Conservation (phyloP, 2,329 filamentous ascomycete genomes). For the Penicillium decumbens region DNA sequence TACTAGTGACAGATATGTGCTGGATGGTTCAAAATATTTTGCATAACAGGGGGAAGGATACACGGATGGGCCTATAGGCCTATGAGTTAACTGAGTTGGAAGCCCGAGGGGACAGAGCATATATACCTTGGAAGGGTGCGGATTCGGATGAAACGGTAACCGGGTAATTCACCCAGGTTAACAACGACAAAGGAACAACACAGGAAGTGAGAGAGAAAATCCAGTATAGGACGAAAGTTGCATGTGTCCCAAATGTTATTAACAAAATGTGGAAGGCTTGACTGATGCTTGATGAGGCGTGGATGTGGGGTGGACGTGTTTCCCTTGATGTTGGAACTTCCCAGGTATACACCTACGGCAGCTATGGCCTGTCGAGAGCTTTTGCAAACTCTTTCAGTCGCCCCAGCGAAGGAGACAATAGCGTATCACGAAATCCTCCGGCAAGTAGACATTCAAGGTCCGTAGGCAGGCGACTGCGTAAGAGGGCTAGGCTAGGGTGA, state of each 20-base stretch:
- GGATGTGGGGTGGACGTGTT: background rate
- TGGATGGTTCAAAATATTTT: slow-evolving; percentile 24
- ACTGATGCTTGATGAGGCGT: background rate
- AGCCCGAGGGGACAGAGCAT: slow-evolving; percentile 3
- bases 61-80: slow-evolving; percentile 11
- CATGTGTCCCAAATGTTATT: background rate
- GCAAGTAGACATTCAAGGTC: background rate
- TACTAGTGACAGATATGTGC: slow-evolving; percentile 13
- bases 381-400: background rate
- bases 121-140: slow-evolving; percentile 14
- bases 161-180: slow-evolving; percentile 9
- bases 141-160: slow-evolving; percentile 4
- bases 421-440: background rate
- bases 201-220: background rate
- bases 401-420: no score
- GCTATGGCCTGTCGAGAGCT: background rate
- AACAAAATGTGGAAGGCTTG: background rate
- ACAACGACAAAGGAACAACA: slow-evolving; percentile 4
- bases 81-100: slow-evolving; percentile 2
- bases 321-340: background rate
- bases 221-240: no score
- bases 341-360: background rate
- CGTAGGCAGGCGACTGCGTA: background rate
- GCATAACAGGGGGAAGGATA: slow-evolving; percentile 27
- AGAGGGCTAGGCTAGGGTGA: background rate